phyloP scores from a whole-genome alignment of 2,329 filamentous ascomycete species.

The Ceratocystis cacaofunesta region DNA sequence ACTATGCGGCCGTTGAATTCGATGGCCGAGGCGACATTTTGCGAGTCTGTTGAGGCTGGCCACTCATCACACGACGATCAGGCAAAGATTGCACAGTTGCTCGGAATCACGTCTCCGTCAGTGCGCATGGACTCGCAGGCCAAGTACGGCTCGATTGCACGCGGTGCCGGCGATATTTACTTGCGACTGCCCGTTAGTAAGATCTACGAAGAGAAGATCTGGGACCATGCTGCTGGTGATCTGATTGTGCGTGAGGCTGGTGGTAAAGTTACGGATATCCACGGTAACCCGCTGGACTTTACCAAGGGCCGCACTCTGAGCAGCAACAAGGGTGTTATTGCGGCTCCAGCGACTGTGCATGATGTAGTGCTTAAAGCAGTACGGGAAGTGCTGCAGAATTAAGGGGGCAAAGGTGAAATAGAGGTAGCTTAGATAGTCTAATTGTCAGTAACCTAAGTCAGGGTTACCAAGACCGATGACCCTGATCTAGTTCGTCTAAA shows the following conservation, averaged over 20 bases:
- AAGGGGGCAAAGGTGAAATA: conserved; percentile 17
- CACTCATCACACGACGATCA: conserved; percentile 87
- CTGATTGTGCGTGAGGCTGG: conserved; percentile 89
- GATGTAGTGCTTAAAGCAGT: conserved; percentile 64
- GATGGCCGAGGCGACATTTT: conserved; percentile 74
- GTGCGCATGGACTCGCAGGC: conserved; percentile 97
- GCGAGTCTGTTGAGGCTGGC: conserved; percentile 86
- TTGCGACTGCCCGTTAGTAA: conserved; percentile 72
- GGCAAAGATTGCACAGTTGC: conserved; percentile 52
- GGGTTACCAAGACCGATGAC: not conserved
- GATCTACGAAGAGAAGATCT: conserved; percentile 96
- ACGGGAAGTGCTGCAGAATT: conserved; percentile 52
- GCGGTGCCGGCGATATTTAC: conserved; percentile 90
- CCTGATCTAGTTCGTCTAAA: too few relatives aligned
- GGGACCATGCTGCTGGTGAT: conserved; percentile 94
- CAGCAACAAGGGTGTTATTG: conserved; percentile 87
- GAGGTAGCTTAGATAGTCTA: not conserved
- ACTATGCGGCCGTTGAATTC: conserved; percentile 49
- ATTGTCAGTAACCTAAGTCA: not conserved
- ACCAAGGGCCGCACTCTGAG: conserved; percentile 69
- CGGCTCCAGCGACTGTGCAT: conserved; percentile 66
- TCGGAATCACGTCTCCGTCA: conserved; percentile 78
- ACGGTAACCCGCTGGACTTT: conserved; percentile 77
- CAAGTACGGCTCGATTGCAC: conserved; percentile 90
- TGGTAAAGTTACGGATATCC: conserved; percentile 77